Conservation (phyloP, 495 filamentous ascomycete species). For the Cladorrhinum samala region DNA sequence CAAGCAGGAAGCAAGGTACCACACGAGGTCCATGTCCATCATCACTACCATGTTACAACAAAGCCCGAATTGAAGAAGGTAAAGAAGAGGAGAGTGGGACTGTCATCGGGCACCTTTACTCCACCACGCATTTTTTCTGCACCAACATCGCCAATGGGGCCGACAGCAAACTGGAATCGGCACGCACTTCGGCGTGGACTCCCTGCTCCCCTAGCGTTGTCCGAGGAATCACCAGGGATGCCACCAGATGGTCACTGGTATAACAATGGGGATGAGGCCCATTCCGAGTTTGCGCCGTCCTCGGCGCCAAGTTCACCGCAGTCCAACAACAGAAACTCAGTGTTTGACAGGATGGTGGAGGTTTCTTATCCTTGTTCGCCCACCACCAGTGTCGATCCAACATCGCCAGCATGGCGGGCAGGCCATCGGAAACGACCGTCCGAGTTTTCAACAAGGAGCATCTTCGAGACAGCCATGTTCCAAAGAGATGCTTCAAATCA, state of each 20-base stretch:
- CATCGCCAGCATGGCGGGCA: conserved; percentile 46
- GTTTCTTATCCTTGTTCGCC: conserved; percentile 70
- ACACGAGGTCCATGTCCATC: conserved; percentile 82
- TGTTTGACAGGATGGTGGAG: conserved; percentile 66
- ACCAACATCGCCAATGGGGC: conserved; percentile 19
- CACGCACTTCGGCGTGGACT: conserved; percentile 3
- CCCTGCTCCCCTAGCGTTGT: conserved; percentile 15
- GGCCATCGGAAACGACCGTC: conserved; percentile 49
- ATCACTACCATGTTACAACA: conserved; percentile 73
- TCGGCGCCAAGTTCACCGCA: conserved; percentile 78
- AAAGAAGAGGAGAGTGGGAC: conserved; percentile 63
- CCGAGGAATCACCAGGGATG: conserved; percentile 45
- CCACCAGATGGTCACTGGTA: conserved; percentile 57
- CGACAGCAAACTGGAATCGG: conserved; percentile 17
- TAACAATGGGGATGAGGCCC: conserved; percentile 55
- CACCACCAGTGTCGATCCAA: conserved; percentile 58
- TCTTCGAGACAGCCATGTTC: conserved; percentile 26
- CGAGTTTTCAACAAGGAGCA: conserved; percentile 47
- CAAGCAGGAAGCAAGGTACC: conserved; percentile 36
- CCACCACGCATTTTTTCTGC: conserved; percentile 35
- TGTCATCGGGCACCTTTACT: conserved; percentile 54
- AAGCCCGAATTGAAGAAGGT: conserved; percentile 58
- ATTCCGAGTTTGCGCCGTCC: conserved; percentile 57
- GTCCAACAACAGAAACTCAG: conserved; percentile 63
- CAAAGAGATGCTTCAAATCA: conserved; percentile 12